Percentiles rank a stretch among this genome's conserved stretches.
phyloP scores from a whole-genome alignment of 2,329 filamentous ascomycete species.

The Microdochium nivale region DNA sequence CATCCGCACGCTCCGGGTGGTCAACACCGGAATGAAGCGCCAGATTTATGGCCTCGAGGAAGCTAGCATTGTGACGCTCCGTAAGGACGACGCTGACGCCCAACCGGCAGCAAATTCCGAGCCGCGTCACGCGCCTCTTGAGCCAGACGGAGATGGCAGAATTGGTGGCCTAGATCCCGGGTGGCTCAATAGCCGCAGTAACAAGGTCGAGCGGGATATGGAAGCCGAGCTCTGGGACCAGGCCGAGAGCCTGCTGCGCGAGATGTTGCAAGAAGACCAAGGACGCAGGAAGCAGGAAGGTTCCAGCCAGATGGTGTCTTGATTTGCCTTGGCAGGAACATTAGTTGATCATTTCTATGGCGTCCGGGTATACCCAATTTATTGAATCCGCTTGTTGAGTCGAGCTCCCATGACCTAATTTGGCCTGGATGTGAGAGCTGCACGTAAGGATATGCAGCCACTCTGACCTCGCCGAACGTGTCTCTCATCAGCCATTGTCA shows the following conservation, averaged over 20 bases:
- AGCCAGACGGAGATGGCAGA: slow-evolving; percentile 46
- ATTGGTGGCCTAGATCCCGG: slow-evolving; percentile 69
- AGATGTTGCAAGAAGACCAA: neutral
- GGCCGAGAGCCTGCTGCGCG: slow-evolving; percentile 8
- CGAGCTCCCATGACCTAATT: no score
- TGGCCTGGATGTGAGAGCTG: no score
- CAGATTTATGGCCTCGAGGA: slow-evolving; percentile 77
- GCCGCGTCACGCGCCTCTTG: slow-evolving; percentile 24
- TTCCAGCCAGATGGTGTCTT: neutral
- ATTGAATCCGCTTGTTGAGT: no score
- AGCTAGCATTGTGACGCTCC: slow-evolving; percentile 59
- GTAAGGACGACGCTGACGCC: slow-evolving; percentile 17
- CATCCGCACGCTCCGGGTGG: slow-evolving; percentile 61
- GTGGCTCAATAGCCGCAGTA: slow-evolving; percentile 79
- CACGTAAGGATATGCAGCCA: no score
- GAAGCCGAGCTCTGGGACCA: slow-evolving; percentile 67
- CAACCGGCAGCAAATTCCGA: slow-evolving; percentile 5
- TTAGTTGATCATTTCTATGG: no score
- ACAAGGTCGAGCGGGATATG: slow-evolving; percentile 74
- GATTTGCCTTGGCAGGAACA: neutral
- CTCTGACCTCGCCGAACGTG: no score
- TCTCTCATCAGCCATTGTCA: no score
- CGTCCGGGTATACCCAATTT: no score
- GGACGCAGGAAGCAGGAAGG: neutral
- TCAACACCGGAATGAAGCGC: slow-evolving; percentile 66